Evolutionary conservation across 768 basidiomycete species (phyloP).

Genomic region (Pulveroboletus sp.): DNA sequence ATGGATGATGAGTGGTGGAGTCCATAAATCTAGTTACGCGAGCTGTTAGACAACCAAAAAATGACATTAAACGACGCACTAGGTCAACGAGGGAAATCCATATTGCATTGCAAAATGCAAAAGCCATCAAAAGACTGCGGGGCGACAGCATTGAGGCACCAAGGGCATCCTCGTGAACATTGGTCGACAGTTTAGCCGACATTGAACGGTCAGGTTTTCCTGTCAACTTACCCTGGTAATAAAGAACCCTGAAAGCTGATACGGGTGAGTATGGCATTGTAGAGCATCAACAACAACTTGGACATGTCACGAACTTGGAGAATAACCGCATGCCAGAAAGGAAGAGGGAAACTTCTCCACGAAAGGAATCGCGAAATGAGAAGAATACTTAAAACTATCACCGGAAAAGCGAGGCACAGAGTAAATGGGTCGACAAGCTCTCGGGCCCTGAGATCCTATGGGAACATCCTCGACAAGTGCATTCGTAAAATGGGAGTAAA

Average conservation of each 20-base stretch:
- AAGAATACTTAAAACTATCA: conserved; percentile 19
- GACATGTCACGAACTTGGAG: conserved; percentile 31
- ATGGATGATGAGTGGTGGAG: conserved; percentile 13
- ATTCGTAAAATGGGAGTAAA: neutral
- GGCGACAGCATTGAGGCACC: conserved; percentile 4
- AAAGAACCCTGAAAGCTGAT: conserved; percentile 32
- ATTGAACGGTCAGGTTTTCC: neutral
- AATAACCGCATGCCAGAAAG: conserved; percentile 29
- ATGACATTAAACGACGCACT: conserved; percentile 11
- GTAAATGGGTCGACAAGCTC: conserved; percentile 19
- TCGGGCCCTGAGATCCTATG: conserved; percentile 19
- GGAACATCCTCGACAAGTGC: conserved; percentile 1
- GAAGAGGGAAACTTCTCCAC: conserved; percentile 16
- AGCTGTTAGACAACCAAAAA: neutral
- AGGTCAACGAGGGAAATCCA: conserved; percentile 22
- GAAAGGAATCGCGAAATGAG: conserved; percentile 15
- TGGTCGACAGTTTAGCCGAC: neutral
- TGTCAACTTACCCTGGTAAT: conserved; percentile 23
- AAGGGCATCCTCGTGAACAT: conserved; percentile 18
- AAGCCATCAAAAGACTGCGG: conserved; percentile 13
- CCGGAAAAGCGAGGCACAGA: conserved; percentile 22
- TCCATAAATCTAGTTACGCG: conserved; percentile 19
- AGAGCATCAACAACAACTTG: neutral
- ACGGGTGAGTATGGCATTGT: conserved; percentile 1
- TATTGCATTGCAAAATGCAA: conserved; percentile 19